Evolutionary conservation across 2,329 filamentous ascomycete genomes (phyloP), one percentile per base, ranked within the genome.

Genomic region (Ophiostoma sp.): DNA sequence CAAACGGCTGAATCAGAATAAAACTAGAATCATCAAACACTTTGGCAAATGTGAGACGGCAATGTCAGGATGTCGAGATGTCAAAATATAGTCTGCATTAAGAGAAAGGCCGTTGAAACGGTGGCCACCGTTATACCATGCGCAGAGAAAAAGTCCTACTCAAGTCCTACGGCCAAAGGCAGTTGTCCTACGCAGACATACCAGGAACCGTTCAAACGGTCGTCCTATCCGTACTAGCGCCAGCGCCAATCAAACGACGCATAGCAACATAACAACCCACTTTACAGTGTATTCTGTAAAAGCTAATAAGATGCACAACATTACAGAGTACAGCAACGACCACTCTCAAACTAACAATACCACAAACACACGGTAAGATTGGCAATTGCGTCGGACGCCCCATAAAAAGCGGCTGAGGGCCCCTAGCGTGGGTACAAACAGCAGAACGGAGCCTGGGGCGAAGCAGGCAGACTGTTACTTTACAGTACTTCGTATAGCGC

Each of bases 391-490:
- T 13, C n/a, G 17, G 64, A 7, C 20, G 70, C 70, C 67, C 70
- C 70, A 69, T 67, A 71, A 71, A 68, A 69, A 5, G 70, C 70
- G 70, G 70, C 70, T 71, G 70, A 71, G 67, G 69, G 27, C 39
- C 17, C 67, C 31, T 67, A 69, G 67, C 67, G 67, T 62, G 70
- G 48, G 67, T 17, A 31, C 27, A 54, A 35, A n/a, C 17, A 44
- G 64, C 48, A 71, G 68, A 71, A 71, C 69, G 69, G 69, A 71
- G 67, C n/a, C 33, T 10, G 65, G 57, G 66, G 66, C 66, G 57
- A 70, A 68, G 69, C 57, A 67, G 62, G 36, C 69, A 52, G 23
- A 60, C 39, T 41, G 11, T 13, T 41, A 41, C 39, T 31, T 31
- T 31, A 13, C 3, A 15, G 39, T 41, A 52, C 65, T 54, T 39